Conservation (phyloP, 352 stramenopile species). For the Phytophthora brassicae region DNA sequence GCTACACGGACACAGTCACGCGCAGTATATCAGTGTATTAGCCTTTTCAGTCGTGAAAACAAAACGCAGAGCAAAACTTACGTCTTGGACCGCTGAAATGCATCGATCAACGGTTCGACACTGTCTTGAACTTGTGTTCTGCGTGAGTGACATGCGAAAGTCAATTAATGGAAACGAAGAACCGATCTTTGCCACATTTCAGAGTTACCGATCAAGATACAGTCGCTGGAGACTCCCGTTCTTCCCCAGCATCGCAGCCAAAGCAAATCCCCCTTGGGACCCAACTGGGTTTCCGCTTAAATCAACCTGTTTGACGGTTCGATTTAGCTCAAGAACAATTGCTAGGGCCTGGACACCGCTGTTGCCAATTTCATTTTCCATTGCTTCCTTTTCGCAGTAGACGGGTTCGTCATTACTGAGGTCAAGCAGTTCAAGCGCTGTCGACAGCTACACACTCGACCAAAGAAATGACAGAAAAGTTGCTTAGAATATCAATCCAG, state of each 20-base stretch:
- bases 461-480: not conserved
- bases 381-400: constrained; percentile 16
- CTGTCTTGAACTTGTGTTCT: constrained; percentile 27
- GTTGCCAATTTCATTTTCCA: constrained; percentile 40
- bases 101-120: constrained; percentile 27
- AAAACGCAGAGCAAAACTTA: constrained; percentile 17
- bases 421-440: constrained; percentile 29
- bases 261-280: constrained; percentile 15
- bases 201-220: constrained; percentile 32
- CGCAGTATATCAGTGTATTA: not conserved
- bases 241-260: constrained; percentile 37
- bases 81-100: constrained; percentile 31
- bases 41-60: not conserved
- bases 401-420: constrained; percentile 40
- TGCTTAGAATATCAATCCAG: not conserved
- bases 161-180: not conserved
- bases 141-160: not conserved
- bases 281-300: constrained; percentile 41
- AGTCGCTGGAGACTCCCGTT: constrained; percentile 33
- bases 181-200: not conserved
- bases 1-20: constrained; percentile 11
- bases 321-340: constrained; percentile 34
- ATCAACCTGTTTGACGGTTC: constrained; percentile 26
- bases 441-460: constrained; percentile 6
- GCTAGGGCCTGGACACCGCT: constrained; percentile 30